Base-by-base conservation (phyloP, 2,329 filamentous ascomycete species). In the Pseudopyricularia javanii region DNA sequence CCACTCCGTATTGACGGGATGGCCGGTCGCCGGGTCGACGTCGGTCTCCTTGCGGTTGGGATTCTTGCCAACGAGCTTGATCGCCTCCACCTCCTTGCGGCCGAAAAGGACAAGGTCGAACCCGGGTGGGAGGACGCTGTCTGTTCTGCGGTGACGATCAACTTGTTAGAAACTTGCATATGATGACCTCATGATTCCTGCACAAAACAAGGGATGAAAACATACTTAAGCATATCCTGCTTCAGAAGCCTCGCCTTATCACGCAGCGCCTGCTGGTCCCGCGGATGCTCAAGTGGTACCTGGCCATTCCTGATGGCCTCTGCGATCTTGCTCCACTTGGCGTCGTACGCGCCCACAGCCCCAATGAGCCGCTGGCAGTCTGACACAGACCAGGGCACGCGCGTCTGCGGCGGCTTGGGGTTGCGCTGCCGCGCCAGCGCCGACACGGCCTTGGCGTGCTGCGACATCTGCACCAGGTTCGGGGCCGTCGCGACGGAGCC, bases 201-300 rank as follows among this genome's bases (percentile, higher is more conserved):
- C 9, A 22, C 1, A 14, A 40, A 26, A 12, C 5, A 43, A n/a
- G 9, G 34, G 49, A 53, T n/a, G 15, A 32, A 43, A 8, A 62
- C 67, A 54, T 58, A 69, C 68, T 69, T 69, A 15, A 81, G 65
- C 47, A 74, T 68, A 32, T 74, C 70, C 34, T 76, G 73, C 65
- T 81, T 81, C 53, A 79, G 57, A 53, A 78, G 73, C 50, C 78
- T 73, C n/a, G 78, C 78, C 63, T 75, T 77, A 67, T 81, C 78
- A 7, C 78, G 75, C 54, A 77, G 70, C 4, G 75, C 73, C 61
- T 80, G 77, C 64, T 80, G 77, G 58, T 74, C 71, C 50, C 77
- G 74, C 2, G 61, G 60, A 15, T 63, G 57, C 45, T 74, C 66
- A 52, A 78, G 78, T 2, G 53, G 54, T 17, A 66, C 32, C 0